Conservation (phyloP, 163 green algal genomes). For the Scenedesmus sp. region DNA sequence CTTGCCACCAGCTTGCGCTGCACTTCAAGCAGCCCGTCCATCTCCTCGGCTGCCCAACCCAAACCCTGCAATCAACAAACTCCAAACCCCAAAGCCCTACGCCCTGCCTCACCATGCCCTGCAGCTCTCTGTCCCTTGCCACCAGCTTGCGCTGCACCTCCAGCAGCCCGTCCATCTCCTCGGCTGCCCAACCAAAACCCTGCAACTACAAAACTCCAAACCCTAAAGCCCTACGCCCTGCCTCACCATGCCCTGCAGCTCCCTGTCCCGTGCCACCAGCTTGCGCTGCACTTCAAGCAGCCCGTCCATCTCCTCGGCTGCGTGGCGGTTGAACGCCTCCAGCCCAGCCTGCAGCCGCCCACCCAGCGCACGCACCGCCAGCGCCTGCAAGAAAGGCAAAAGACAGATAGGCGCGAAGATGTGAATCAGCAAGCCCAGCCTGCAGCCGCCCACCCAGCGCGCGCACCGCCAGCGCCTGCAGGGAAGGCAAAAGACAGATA, state of each 20-base stretch:
- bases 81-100: no score
- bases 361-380: conserved; percentile 38
- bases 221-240: no score
- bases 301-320: conserved; percentile 56
- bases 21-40: no score
- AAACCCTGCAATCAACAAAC: no score
- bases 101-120: no score
- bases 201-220: no score
- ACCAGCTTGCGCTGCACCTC: conserved; percentile 62
- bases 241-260: conserved; percentile 64
- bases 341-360: conserved; percentile 47
- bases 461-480: conserved; percentile 1
- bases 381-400: neutral
- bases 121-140: no score
- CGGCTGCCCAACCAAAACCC: neutral
- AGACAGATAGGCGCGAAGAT: neutral
- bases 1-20: neutral
- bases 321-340: conserved; percentile 53
- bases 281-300: conserved; percentile 63
- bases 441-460: conserved; percentile 46
- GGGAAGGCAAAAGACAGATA: neutral
- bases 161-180: conserved; percentile 62
- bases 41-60: no score
- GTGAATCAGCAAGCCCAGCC: neutral
- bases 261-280: conserved; percentile 49